These are phyloP conservation scores for Fagopyrum homotropicum DNA, from an alignment of 148 eudicot genomes.

Conservation along the genomic window DNA sequence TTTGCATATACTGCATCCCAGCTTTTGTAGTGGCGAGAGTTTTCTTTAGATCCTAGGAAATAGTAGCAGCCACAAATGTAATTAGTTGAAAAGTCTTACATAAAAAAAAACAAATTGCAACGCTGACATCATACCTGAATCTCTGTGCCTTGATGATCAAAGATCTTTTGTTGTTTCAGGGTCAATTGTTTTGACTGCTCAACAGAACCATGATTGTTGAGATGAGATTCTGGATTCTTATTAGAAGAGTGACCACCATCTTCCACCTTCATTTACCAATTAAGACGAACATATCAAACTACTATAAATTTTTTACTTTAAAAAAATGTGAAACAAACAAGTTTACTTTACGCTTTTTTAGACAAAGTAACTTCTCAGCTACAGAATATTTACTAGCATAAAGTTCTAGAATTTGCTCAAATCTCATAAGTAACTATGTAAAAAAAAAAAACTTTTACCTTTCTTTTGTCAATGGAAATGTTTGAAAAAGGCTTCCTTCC, in stretches of 20 bases:
- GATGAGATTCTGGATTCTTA: constrained; percentile 31
- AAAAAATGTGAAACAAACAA: background rate
- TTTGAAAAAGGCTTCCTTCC: constrained; percentile 35
- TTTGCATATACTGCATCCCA: constrained; percentile 89
- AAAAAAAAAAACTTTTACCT: constrained; percentile 23
- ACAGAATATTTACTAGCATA: background rate
- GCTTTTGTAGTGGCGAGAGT: constrained; percentile 73
- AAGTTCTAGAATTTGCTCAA: background rate
- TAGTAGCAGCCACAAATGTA: background rate
- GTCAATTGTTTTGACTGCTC: constrained; percentile 44
- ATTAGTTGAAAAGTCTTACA: background rate
- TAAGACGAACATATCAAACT: constrained; percentile 11
- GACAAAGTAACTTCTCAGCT: background rate
- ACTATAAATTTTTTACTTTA: background rate
- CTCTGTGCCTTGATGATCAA: constrained; percentile 67
- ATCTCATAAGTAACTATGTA: background rate
- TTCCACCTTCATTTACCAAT: constrained; percentile 34
- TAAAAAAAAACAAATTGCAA: background rate
- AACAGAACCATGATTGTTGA: constrained; percentile 22
- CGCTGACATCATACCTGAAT: constrained; percentile 38
- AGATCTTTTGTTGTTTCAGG: constrained; percentile 45
- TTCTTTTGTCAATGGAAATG: constrained; percentile 30
- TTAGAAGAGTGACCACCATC: constrained; percentile 20
- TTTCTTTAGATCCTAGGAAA: constrained; percentile 56
- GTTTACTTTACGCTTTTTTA: background rate